Base-by-base conservation (phyloP, 140 eudicot genomes). In the Erigeron philadelphicus region DNA sequence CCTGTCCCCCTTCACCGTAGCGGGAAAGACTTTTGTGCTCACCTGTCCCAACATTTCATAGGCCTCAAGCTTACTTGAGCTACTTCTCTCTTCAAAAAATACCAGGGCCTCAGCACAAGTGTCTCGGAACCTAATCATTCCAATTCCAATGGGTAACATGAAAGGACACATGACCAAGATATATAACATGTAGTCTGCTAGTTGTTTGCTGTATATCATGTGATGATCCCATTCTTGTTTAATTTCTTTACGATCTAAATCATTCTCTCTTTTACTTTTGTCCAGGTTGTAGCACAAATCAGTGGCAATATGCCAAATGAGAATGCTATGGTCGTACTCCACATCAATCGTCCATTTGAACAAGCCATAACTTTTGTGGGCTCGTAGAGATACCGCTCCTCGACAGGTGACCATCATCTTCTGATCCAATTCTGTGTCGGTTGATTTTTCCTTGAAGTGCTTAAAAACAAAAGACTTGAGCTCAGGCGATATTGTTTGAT, bases 301-400 rank as follows among this genome's bases (percentile, higher is more conserved):
- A 5, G 88, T 84, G 1, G 88, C 88, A 3, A 84, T 65, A 71
- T 80, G 88, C 88, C 85, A 80, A 58, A 84, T 41, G 69, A 84
- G 83, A 54, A 84, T 66, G 63, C 83, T 80, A 15, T 78, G 85
- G 60, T 84, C 88, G 61, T 77, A 84, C 67, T 84, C 85, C 10
- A 76, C 49, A 53, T 77, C 81, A 10, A 59, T 68, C 1, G 70
- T 78, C 81, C 86, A 81, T 12, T 56, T 56, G 57, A 64, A 43
- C 52, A 8, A 12, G 56, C 71, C 63, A 53, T 63, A 68, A 21
- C 72, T 64, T 71, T 72, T 17, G 38, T 31, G 66, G 31, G 61
- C 4, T 12, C 21, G 15, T 18, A 60, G 47, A 13, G 81, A 71
- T 57, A 44, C 54, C 0, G 65, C 80, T 19, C 80, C 84, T 31